A percentile compares a stretch with the other conserved stretches of the same genome.
Evolutionary conservation across 2,329 filamentous ascomycete genomes (phyloP).

Genomic region (Cladophialophora bantiana): DNA sequence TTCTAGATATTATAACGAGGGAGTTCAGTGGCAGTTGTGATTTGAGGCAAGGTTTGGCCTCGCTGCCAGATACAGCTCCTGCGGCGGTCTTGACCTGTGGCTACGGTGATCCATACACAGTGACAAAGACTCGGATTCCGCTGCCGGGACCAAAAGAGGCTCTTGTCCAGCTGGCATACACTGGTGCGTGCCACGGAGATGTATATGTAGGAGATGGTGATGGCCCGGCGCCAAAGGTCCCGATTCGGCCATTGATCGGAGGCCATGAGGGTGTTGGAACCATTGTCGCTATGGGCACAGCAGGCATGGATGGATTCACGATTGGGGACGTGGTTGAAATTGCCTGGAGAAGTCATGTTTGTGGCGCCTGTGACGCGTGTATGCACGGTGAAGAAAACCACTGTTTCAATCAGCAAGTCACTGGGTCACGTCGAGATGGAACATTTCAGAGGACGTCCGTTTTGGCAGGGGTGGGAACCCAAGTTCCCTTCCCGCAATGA

Average conservation of each 20-base stretch:
- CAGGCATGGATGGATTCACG: neutral
- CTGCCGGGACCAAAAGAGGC: neutral
- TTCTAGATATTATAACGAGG: too few relatives aligned
- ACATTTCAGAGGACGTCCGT: slow-evolving; percentile 11
- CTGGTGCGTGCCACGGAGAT: slow-evolving; percentile 22
- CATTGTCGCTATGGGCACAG: slow-evolving; percentile 12
- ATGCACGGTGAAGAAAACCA: slow-evolving; percentile 13
- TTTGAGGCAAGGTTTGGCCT: too few relatives aligned
- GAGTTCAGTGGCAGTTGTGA: too few relatives aligned
- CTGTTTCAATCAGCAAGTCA: slow-evolving; percentile 15
- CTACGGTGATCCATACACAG: slow-evolving; percentile 11
- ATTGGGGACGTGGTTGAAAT: slow-evolving; percentile 15
- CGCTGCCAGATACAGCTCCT: neutral
- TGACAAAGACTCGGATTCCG: neutral
- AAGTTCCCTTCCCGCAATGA: too few relatives aligned
- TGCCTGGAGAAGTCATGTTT: slow-evolving; percentile 16
- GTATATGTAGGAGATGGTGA: slow-evolving; percentile 21
- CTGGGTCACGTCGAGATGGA: slow-evolving; percentile 15
- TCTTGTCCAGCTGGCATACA: slow-evolving; percentile 16
- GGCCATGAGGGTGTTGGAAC: slow-evolving; percentile 18
- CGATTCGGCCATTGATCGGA: slow-evolving; percentile 19
- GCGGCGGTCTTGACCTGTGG: slow-evolving; percentile 11
- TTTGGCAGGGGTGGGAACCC: neutral
- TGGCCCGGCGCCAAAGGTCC: slow-evolving; percentile 18
- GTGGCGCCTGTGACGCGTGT: slow-evolving; percentile 14